Base-by-base conservation (phyloP, 1,139 yeast genomes). In the Yamadazyma aaseri region DNA sequence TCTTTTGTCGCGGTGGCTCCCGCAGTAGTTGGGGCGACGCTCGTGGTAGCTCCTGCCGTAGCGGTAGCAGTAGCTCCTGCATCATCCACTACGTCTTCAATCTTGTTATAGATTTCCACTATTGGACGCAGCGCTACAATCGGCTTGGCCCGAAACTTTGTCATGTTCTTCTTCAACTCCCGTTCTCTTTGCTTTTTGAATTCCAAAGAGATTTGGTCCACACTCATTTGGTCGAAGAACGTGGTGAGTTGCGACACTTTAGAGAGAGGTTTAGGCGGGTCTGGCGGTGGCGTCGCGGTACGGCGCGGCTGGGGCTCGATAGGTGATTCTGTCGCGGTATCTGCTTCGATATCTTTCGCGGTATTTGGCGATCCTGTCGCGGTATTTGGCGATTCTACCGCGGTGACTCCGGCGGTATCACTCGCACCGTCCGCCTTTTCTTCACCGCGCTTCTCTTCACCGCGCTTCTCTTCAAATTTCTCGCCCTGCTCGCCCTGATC, bases 101-200 rank as follows among this genome's bases (percentile, higher is more conserved):
- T 94, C 51, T 86, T 84, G 46, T 86, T 83, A 56, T 86, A 92
- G 18, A 94, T 86, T 49, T 90, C 97, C 18, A 90, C 97, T 38
- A 86, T 84, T 0, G 98, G 97, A 41, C 76, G 80, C 4, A 95
- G 81, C 3, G 81, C 77, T 17, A 82, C 80, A 37, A 87, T 78
- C 1, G 94, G 92, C 22, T 74, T 68, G 0, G 96, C 95, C 35
- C 83, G 73, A 43, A 81, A 82, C 39, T 85, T 76, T 39, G 77
- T 76, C 35, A 84, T 54, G 44, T 83, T 78, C 40, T 72, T 67
- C 35, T 60, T 55, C 42, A 90, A 71, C 53, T 89, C 97, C 35
- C 74, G 64, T 43, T 89, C 95, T 51, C 97, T 76, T 51, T 90
- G 95, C 47, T 80, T 73, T 50, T 86, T 94, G 55, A 92, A 90